Percentiles rank a stretch among this genome's conserved stretches.
Conservation (phyloP, 768 basidiomycete species). For the Boletus rubropictus region DNA sequence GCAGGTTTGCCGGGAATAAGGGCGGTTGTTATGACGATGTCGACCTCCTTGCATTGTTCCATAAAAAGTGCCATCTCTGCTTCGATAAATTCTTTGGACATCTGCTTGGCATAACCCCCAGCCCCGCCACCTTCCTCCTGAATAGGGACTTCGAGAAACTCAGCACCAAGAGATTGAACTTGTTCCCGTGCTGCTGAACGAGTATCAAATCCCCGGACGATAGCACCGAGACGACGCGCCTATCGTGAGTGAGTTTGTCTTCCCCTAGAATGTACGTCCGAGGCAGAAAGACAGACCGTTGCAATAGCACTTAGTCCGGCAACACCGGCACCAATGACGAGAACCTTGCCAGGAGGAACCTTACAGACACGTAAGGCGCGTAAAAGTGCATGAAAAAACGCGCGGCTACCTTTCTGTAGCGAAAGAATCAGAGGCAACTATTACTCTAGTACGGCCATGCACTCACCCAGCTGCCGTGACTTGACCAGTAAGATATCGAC, state of each 20-base stretch:
- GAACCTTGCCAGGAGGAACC: conserved; percentile 83
- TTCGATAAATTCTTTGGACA: conserved; percentile 85
- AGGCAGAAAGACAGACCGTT: conserved; percentile 44
- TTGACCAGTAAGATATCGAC: conserved; percentile 85
- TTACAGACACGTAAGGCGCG: conserved; percentile 30
- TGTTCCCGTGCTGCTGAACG: conserved; percentile 82
- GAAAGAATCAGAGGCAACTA: conserved; percentile 2
- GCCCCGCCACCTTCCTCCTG: conserved; percentile 77
- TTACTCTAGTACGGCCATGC: conserved; percentile 2
- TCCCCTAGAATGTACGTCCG: not conserved
- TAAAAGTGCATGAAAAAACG: not conserved
- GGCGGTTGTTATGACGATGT: conserved; percentile 85
- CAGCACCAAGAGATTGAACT: conserved; percentile 84
- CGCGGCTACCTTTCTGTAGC: conserved; percentile 38
- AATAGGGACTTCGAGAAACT: conserved; percentile 78
- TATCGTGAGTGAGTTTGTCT: conserved; percentile 23
- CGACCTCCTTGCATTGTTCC: conserved; percentile 84
- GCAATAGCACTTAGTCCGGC: conserved; percentile 86
- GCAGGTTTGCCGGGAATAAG: conserved; percentile 84
- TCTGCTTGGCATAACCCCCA: conserved; percentile 85
- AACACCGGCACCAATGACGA: conserved; percentile 85
- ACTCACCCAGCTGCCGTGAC: conserved; percentile 85
- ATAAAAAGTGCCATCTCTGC: conserved; percentile 87
- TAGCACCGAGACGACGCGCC: conserved; percentile 80
- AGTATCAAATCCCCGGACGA: conserved; percentile 86